Evolutionary conservation across 805 yeast genomes (phyloP).

Genomic region (Saccharomycopsis microspora): DNA sequence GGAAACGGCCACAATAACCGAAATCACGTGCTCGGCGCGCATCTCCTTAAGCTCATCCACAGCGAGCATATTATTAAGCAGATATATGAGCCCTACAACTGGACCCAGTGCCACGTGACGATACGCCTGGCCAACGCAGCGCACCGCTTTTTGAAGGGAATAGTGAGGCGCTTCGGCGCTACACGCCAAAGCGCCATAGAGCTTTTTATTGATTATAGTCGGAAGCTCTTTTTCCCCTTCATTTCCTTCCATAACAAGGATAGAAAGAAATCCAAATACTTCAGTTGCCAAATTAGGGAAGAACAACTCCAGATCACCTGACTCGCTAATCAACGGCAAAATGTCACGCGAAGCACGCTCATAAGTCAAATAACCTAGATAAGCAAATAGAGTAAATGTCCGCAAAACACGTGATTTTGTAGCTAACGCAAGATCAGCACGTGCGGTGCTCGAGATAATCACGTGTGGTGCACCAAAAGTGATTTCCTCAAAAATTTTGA

Average conservation of each 20-base stretch:
- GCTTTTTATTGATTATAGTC: slow-evolving; percentile 45
- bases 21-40: slow-evolving; percentile 17
- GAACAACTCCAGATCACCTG: slow-evolving; percentile 10
- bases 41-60: slow-evolving; percentile 22
- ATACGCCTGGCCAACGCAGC: slow-evolving; percentile 46
- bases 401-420: too few species aligned
- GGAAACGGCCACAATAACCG: too few species aligned
- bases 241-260: slow-evolving; percentile 17
- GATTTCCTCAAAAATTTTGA: too few species aligned
- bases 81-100: slow-evolving; percentile 73
- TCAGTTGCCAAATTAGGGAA: slow-evolving; percentile 10
- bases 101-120: slow-evolving; percentile 68
- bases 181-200: slow-evolving; percentile 19
- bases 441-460: too few species aligned
- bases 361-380: too few species aligned
- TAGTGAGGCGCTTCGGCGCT: too few species aligned
- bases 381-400: too few species aligned
- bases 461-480: too few species aligned
- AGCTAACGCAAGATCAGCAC: too few species aligned
- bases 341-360: too few species aligned
- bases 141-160: neutral
- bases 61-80: slow-evolving; percentile 63
- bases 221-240: slow-evolving; percentile 26
- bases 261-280: slow-evolving; percentile 14
- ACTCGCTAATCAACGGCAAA: too few species aligned